Evolutionary conservation across 768 basidiomycete genomes (phyloP).

Genomic region (Mycena belliarum): DNA sequence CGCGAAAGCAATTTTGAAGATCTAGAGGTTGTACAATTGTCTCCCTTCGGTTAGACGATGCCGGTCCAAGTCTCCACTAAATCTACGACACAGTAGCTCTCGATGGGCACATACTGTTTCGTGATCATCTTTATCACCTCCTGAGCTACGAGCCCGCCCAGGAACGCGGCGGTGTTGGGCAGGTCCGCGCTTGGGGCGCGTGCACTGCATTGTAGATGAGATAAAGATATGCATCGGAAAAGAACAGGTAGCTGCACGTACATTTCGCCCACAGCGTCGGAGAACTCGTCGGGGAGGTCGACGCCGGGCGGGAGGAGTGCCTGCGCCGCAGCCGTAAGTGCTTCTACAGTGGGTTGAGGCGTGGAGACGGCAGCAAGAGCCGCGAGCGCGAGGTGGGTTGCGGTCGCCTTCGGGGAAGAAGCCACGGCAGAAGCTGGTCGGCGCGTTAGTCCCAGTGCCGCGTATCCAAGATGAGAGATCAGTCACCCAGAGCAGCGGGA

Average conservation of each 20-base stretch:
- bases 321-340: constrained; percentile 52
- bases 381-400: constrained; percentile 74
- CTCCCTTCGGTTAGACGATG: constrained; percentile 34
- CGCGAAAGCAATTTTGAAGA: constrained; percentile 6
- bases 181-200: constrained; percentile 83
- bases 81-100: constrained; percentile 84
- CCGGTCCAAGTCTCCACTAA: constrained; percentile 81
- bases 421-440: constrained; percentile 42
- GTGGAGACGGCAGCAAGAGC: constrained; percentile 46
- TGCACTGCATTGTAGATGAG: constrained; percentile 47
- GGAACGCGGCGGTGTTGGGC: constrained; percentile 90
- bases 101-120: constrained; percentile 90
- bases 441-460: constrained; percentile 1
- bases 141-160: constrained; percentile 93
- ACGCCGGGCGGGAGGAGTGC: constrained; percentile 49
- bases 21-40: constrained; percentile 3
- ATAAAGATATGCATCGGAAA: not conserved
- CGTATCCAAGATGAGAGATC: constrained; percentile 3
- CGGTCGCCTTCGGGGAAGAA: constrained; percentile 52
- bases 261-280: constrained; percentile 75
- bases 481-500: constrained; percentile 49
- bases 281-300: constrained; percentile 56
- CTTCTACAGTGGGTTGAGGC: constrained; percentile 47
- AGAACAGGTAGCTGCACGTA: constrained; percentile 39
- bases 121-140: constrained; percentile 98